phyloP scores from a whole-genome alignment of 139 green algal species.

The Chlamydomonas asymmetrica region DNA sequence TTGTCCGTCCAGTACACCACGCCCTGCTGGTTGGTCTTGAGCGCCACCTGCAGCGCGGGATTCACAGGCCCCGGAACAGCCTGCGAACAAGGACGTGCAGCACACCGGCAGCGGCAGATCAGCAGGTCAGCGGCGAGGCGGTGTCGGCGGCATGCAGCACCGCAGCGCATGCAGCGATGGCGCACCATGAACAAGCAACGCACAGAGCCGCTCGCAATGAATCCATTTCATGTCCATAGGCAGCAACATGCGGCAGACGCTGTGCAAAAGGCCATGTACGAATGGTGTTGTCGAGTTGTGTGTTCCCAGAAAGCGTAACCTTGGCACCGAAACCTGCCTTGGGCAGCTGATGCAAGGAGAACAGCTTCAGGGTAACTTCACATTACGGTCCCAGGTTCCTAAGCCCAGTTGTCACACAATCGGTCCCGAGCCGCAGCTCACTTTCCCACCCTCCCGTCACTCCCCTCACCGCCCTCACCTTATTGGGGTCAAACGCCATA shows the following conservation, averaged over 20 bases:
- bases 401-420: slow-evolving; percentile 21
- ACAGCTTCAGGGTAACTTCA: slow-evolving; percentile 20
- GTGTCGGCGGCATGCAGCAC: background rate
- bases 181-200: background rate
- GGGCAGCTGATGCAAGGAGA: background rate
- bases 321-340: background rate
- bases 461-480: no score
- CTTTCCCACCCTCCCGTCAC: no score
- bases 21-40: slow-evolving; percentile 67
- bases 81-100: no score
- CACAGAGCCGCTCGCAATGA: background rate
- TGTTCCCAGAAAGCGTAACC: background rate
- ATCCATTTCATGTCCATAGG: no score
- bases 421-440: no score
- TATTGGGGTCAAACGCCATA: slow-evolving; percentile 52
- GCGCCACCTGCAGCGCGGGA: slow-evolving; percentile 34
- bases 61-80: slow-evolving; percentile 5
- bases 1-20: slow-evolving; percentile 89
- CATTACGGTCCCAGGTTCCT: slow-evolving; percentile 48
- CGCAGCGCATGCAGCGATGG: background rate
- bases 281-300: no score
- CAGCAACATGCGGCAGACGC: no score
- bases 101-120: background rate
- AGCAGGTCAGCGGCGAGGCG: background rate
- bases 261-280: no score